Evolutionary conservation across 306 rosid species (phyloP), one percentile per base, ranked within the genome.

Genomic region (Pyrus bretschneideri): DNA sequence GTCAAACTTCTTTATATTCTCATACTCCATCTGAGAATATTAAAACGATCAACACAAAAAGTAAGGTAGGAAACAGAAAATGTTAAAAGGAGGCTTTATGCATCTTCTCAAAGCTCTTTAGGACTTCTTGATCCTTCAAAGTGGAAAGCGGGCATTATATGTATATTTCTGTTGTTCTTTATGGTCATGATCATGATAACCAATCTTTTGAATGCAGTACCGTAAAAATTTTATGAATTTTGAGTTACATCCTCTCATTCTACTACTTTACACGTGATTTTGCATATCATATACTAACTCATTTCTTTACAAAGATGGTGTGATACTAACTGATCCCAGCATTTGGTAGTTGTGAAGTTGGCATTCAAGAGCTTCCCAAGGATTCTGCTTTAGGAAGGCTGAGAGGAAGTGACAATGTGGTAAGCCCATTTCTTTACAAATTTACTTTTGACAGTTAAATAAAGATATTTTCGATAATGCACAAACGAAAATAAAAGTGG

Each of bases 391-490:
- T 92, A 30, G 98, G 98, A 87, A 90, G 97, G 81, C 83, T 94
- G 70, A 89, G 90, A 86, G 98, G 98, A 89, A 94, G 98, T 83
- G 97, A 94, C 82, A 94, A 91, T 84, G 89, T 94, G 91, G 98
- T 90, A 86, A 75, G 86, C 77, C 38, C 65, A 64, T 52, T 52
- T 61, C 72, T 72, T 74, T 46, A 66, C 35, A 17, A 38, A 68
- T 40, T 11, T 70, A 46, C 64, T 38, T 11, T 25, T 52, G 19
- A 30, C 62, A 70, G 46, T 45, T n/a, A 13, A 66, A 27, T 42
- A 27, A 27, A 35, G 17, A 30, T 45, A 46, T 29, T 44, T 30
- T 14, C 27, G 27, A 19, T 12, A 64, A 25, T 51, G 57, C 51
- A 66, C 17, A 65, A 57, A 73, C 1, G 11, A 60, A 51, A 68